These are phyloP conservation scores for Candida ascalaphidarum DNA, from an alignment of 805 yeast species.

Conservation along the genomic window DNA sequence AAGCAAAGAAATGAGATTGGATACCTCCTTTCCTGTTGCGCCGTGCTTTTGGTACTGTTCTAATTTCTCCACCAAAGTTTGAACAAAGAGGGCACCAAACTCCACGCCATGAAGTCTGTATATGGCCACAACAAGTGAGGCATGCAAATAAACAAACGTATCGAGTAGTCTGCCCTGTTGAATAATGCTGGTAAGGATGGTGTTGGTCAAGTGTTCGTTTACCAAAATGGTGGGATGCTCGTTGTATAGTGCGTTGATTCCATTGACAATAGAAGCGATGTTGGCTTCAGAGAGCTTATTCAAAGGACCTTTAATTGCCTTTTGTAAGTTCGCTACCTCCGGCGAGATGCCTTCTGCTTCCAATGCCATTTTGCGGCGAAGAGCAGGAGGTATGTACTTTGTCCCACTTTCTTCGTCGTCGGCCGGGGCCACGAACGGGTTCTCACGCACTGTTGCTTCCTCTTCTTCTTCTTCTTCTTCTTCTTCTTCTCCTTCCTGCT, in stretches of 20 bases:
- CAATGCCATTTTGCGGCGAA: constrained; percentile 47
- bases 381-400: constrained; percentile 81
- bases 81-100: constrained; percentile 82
- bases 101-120: constrained; percentile 78
- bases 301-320: constrained; percentile 70
- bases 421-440: constrained; percentile 66
- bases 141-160: constrained; percentile 69
- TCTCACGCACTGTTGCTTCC: constrained; percentile 40
- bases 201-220: constrained; percentile 56
- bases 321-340: constrained; percentile 41
- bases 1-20: constrained; percentile 65
- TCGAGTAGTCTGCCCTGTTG: constrained; percentile 64
- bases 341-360: constrained; percentile 25
- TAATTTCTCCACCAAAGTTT: constrained; percentile 66
- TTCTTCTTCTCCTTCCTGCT: constrained; percentile 16
- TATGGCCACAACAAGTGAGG: constrained; percentile 66
- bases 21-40: constrained; percentile 35
- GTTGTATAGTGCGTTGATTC: constrained; percentile 54
- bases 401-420: constrained; percentile 5
- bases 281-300: constrained; percentile 89
- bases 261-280: constrained; percentile 57
- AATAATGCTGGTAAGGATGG: constrained; percentile 56
- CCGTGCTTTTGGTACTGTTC: constrained; percentile 30
- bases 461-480: constrained; percentile 24
- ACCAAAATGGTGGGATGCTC: constrained; percentile 74